Percentiles rank a stretch among this genome's conserved stretches.
phyloP scores from a whole-genome alignment of 2,329 filamentous ascomycete species.

The Calonectria henricotiae region DNA sequence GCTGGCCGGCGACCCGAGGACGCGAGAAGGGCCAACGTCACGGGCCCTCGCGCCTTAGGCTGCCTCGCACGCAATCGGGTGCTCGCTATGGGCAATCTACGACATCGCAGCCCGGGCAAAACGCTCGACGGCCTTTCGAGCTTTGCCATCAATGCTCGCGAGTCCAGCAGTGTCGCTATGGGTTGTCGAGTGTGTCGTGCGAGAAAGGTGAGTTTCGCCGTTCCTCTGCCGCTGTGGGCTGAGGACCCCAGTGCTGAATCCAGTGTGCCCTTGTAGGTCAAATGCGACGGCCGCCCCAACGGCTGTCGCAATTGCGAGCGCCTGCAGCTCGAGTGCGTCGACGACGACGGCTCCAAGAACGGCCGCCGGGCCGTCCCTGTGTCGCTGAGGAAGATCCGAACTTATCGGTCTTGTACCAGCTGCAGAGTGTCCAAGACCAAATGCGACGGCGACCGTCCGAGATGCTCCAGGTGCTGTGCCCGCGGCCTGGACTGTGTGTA shows the following conservation, averaged over 20 bases:
- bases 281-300: constrained; percentile 62
- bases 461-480: constrained; percentile 57
- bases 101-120: constrained; percentile 45
- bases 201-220: constrained; percentile 57
- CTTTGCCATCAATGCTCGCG: constrained; percentile 37
- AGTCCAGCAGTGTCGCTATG: constrained; percentile 53
- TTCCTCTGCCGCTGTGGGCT: not conserved
- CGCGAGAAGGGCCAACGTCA: constrained; percentile 36
- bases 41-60: constrained; percentile 50
- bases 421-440: constrained; percentile 63
- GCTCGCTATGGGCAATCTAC: constrained; percentile 51
- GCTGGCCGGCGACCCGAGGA: constrained; percentile 41
- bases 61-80: constrained; percentile 54
- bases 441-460: constrained; percentile 61
- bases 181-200: constrained; percentile 62
- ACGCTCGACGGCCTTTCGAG: constrained; percentile 41
- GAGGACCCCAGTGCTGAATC: constrained; percentile 36
- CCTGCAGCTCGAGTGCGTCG: constrained; percentile 61
- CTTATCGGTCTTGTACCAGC: constrained; percentile 60
- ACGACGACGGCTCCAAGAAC: constrained; percentile 55
- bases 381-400: constrained; percentile 60
- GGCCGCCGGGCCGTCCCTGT: constrained; percentile 51
- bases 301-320: constrained; percentile 63
- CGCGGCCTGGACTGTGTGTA: constrained; percentile 60
- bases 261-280: constrained; percentile 55